A percentile compares a stretch with the other conserved stretches of the same genome.
Evolutionary conservation across 805 yeast genomes (phyloP).

Genomic region (Metschnikowia proteae): DNA sequence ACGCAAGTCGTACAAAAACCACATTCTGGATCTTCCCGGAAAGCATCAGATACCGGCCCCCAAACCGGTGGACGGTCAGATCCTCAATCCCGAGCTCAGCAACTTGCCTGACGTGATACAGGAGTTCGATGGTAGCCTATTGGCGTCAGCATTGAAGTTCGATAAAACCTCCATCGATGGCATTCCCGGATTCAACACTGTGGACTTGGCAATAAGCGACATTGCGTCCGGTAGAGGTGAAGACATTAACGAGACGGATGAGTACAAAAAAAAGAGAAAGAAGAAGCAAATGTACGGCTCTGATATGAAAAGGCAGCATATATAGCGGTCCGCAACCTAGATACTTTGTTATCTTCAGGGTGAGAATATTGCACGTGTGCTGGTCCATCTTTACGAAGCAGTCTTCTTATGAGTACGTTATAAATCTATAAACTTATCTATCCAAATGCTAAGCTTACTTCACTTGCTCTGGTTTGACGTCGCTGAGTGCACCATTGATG

Average conservation of each 20-base stretch:
- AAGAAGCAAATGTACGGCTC: constrained; percentile 38
- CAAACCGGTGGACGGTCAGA: constrained; percentile 33
- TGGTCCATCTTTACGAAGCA: neutral
- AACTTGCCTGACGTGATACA: constrained; percentile 45
- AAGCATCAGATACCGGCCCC: constrained; percentile 60
- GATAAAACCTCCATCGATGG: constrained; percentile 67
- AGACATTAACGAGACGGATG: constrained; percentile 38
- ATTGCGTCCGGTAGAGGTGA: constrained; percentile 39
- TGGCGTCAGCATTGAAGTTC: constrained; percentile 51
- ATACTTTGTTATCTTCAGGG: too few relatives aligned
- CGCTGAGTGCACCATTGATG: neutral
- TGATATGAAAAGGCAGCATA: constrained; percentile 37
- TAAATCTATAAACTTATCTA: neutral
- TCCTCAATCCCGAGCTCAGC: constrained; percentile 36
- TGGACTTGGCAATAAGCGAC: constrained; percentile 60
- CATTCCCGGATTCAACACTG: constrained; percentile 71
- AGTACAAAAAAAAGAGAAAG: constrained; percentile 28
- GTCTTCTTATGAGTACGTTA: neutral
- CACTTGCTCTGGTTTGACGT: neutral
- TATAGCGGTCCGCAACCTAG: constrained; percentile 9
- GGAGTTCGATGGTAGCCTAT: constrained; percentile 46
- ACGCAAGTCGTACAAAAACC: constrained; percentile 92
- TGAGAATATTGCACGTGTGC: neutral
- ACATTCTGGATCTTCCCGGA: constrained; percentile 81
- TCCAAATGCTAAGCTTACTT: too few relatives aligned